Evolutionary conservation across 78 protist species (phyloP), one percentile per base, ranked within the genome.

Genomic region (Dictyostelium firmibasis): DNA sequence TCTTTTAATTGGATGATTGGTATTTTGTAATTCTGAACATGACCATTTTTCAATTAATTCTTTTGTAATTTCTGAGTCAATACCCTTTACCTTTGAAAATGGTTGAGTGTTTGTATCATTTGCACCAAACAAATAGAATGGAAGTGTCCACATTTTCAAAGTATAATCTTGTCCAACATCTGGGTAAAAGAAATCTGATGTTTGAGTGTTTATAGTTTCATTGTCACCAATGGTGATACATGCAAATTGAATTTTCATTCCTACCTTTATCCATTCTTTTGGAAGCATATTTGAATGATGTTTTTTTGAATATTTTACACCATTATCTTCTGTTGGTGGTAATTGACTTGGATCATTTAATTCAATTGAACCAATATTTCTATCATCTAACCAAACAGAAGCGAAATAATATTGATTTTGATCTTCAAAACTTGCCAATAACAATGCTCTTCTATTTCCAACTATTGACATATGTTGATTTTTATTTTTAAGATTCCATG

Each of bases 101-200:
- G 29, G 18, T 13, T 2, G 10, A 41, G 91, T 44, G 10, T 85
- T 85, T 1, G 29, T 27, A 23, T 41, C 70, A 50, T 69, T 75
- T 2, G 92, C 92, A 35, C 92, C 92, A 85, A 85, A 85, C 4
- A 85, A 47, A 35, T 74, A 85, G 8, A 74, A 72, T 27, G 92
- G 92, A 4, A 84, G 6, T 23, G 20, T 84, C 47, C 41, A 84
- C n/a, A 84, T 23, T 13, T 23, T 64, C 53, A 44, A 36, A 1
- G 7, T 18, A 33, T 29, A 9, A 6, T 35, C 64, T 23, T 14
- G 20, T 14, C 67, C 81, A 64, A 69, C 38, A 70, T 14, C 29
- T 20, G 60, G 67, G 14, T n/a, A 25, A 2, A 20, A 8, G 57
- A 14, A 20, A 35, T 50, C 75, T 1, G 72, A 41, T 11, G 14